A percentile compares a stretch with the other conserved stretches of the same genome.
phyloP scores from a whole-genome alignment of 148 eudicot species.

The Gaultheria prostrata region DNA sequence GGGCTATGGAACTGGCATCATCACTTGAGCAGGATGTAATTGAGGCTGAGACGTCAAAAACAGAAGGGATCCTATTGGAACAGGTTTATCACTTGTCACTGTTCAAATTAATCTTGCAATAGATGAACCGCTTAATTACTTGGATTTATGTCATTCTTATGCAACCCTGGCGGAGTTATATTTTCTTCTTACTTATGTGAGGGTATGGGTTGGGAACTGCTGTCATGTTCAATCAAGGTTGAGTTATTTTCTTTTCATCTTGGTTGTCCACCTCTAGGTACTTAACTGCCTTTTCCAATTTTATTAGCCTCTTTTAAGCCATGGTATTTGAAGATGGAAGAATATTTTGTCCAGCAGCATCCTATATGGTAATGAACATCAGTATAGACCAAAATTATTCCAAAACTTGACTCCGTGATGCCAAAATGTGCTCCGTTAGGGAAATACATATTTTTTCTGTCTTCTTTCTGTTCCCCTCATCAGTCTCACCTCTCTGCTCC shows the following conservation, averaged over 20 bases:
- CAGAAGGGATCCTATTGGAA: constrained; percentile 62
- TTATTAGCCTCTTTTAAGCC: background rate
- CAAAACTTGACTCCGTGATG: background rate
- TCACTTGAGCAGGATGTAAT: constrained; percentile 76
- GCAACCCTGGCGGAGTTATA: background rate
- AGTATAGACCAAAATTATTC: background rate
- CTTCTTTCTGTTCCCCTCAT: too few relatives aligned
- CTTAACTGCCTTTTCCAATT: background rate
- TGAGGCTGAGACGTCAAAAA: constrained; percentile 66
- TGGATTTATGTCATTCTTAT: background rate
- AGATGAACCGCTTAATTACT: background rate
- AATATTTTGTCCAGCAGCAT: constrained; percentile 6
- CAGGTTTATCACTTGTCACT: constrained; percentile 48
- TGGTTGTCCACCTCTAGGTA: background rate
- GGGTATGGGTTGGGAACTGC: background rate
- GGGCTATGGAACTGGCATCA: constrained; percentile 58
- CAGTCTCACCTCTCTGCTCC: background rate
- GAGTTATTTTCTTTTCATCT: background rate
- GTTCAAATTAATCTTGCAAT: background rate
- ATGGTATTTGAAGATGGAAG: background rate
- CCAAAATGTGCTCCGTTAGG: background rate
- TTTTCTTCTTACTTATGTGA: background rate
- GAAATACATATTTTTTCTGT: too few relatives aligned
- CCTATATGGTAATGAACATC: background rate
- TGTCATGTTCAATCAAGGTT: background rate